Evolutionary conservation across 768 basidiomycete genomes (phyloP), one percentile per base, ranked within the genome.

Genomic region (Agrocybe praecox): DNA sequence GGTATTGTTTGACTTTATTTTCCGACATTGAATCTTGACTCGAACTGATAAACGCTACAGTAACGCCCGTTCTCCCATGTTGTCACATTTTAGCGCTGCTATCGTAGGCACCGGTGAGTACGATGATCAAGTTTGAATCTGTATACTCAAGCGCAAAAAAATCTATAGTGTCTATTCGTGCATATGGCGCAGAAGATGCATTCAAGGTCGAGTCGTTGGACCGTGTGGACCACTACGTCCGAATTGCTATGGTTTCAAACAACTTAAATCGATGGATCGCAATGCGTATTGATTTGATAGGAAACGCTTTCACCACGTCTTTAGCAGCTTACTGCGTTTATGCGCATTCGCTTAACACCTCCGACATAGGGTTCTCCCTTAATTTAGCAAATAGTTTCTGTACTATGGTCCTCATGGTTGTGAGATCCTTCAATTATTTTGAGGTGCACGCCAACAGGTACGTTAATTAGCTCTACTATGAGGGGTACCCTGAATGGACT

Each of bases 371-470:
- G 6, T 79, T 90, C 64, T 76, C 80, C 14, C 69, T 90, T 14
- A 81, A 76, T 49, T 82, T 87, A 69, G 83, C 85, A 17, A 71
- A 85, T 36, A 76, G 75, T 3, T 88, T 89, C 66, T 84, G 82
- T 50, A 67, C 72, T 14, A 65, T 80, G 69, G 84, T 89, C 43
- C 65, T 89, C 42, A 80, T 72, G 69, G 75, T 74, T 67, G 76
- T 81, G 6, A 68, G 78, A 53, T 58, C 73, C 2, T 67, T 74
- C 48, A 82, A 82, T 55, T 68, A 74, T 11, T 73, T 81, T 18
- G 79, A 81, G 61, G 73, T 83, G 4, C 68, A 76, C 51, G 65
- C 57, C 11, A 71, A 71, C 46, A 71, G 68, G 69, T 66, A 62
- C 21, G 61, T 32, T 24, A 7, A 34, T 24, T 15, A 7, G n/a